Conservation (phyloP, 257 asterid genomes). For the Nicotiana knightiana region DNA sequence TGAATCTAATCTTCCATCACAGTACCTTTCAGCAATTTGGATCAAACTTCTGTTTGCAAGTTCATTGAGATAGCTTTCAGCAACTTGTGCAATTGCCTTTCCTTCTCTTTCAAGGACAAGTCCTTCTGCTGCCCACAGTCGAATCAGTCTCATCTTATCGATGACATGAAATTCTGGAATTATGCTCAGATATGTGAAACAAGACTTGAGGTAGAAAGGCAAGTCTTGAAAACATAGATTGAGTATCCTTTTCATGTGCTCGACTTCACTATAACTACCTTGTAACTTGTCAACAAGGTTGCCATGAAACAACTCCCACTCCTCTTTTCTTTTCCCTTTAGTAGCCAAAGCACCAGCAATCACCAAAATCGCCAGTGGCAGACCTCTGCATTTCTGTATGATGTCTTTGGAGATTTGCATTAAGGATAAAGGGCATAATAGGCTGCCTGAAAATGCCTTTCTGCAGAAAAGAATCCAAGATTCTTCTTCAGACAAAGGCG, state of each 20-base stretch:
- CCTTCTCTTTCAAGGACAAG: conserved; percentile 5
- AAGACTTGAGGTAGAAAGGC: conserved; percentile 19
- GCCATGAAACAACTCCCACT: conserved; percentile 11
- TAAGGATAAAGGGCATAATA: conserved; percentile 1
- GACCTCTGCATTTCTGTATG: conserved; percentile 16
- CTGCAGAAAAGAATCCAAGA: conserved; percentile 14
- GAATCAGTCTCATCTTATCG: conserved; percentile 11
- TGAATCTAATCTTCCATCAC: conserved; percentile 12
- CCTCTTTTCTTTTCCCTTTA: conserved; percentile 3
- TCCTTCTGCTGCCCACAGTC: conserved; percentile 23
- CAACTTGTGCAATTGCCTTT: conserved; percentile 17
- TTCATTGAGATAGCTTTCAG: conserved; percentile 15
- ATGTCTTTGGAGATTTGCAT: conserved; percentile 1
- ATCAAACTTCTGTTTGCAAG: conserved; percentile 13
- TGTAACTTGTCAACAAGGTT: conserved; percentile 11
- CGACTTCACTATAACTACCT: neutral
- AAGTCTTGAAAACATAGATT: conserved; percentile 15
- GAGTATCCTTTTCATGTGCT: conserved; percentile 9
- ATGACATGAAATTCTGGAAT: conserved; percentile 8
- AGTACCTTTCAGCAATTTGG: neutral
- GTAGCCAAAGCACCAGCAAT: conserved; percentile 18
- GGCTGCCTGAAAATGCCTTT: neutral
- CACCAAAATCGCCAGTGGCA: conserved; percentile 21
- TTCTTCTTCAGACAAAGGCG: conserved; percentile 11
- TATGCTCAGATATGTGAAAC: conserved; percentile 21